These are phyloP conservation scores for Lecanoromycetidae sp. DNA, from an alignment of 2,329 filamentous ascomycete genomes.

Conservation along the genomic window DNA sequence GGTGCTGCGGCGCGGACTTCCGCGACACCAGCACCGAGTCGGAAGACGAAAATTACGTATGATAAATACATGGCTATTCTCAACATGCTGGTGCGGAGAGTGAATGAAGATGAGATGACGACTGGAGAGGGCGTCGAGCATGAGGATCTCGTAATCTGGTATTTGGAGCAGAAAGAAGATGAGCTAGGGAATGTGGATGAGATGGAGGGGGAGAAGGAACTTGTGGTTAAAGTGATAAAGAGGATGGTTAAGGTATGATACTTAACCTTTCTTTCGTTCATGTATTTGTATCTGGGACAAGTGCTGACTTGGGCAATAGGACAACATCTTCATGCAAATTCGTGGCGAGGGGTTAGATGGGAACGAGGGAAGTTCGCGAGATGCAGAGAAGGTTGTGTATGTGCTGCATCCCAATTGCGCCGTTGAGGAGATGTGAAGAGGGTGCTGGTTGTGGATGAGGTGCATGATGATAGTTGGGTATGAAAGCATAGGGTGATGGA, in stretches of 20 bases:
- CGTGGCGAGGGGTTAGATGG: conserved; percentile 74
- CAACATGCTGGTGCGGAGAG: conserved; percentile 67
- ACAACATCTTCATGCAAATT: conserved; percentile 48
- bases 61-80: conserved; percentile 90
- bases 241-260: conserved; percentile 91
- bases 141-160: conserved; percentile 74
- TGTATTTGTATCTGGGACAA: neutral
- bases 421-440: conserved; percentile 42
- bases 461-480: neutral
- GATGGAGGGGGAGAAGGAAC: conserved; percentile 57
- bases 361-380: conserved; percentile 21
- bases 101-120: conserved; percentile 68
- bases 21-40: conserved; percentile 32
- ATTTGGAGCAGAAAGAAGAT: conserved; percentile 79
- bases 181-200: conserved; percentile 73
- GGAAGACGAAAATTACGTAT: conserved; percentile 81
- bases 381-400: conserved; percentile 53
- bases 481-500: too few species aligned
- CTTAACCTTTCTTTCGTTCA: conserved; percentile 19
- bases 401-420: conserved; percentile 91
- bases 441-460: neutral
- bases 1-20: conserved; percentile 29
- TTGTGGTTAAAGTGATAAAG: conserved; percentile 78
- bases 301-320: conserved; percentile 28
- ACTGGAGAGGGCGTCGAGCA: conserved; percentile 74